Conservation (phyloP, 352 stramenopile genomes). For the Pythium insidiosum region DNA sequence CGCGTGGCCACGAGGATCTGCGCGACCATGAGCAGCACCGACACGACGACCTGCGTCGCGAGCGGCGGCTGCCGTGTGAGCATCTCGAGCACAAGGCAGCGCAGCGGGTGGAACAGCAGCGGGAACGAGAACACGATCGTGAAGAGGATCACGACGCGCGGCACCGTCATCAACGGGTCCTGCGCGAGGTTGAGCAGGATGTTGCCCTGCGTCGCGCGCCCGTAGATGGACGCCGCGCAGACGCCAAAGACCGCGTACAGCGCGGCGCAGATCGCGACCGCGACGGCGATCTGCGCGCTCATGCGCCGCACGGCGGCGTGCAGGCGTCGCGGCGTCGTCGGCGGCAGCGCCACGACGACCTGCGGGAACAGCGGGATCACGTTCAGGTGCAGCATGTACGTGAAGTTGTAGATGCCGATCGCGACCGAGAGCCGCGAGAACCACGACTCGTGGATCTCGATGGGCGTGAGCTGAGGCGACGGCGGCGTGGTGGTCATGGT, state of each 20-base stretch:
- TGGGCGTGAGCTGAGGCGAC: conserved; percentile 22
- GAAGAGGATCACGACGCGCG: conserved; percentile 52
- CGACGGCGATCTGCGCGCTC: conserved; percentile 34
- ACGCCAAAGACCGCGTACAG: conserved; percentile 62
- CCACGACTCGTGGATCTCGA: conserved; percentile 13
- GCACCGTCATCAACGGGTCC: conserved; percentile 61
- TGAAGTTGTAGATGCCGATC: conserved; percentile 80
- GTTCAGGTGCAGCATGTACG: conserved; percentile 78
- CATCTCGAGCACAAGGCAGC: conserved; percentile 57
- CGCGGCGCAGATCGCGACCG: conserved; percentile 32
- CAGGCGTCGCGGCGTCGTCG: not conserved
- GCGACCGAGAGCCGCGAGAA: conserved; percentile 49
- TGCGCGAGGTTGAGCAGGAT: conserved; percentile 71
- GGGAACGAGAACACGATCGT: conserved; percentile 75
- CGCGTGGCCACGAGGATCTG: conserved; percentile 14
- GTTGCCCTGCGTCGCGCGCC: conserved; percentile 48
- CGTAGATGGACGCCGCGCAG: conserved; percentile 54
- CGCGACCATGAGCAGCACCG: conserved; percentile 14
- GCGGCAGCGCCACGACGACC: conserved; percentile 25
- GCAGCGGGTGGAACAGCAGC: conserved; percentile 61
- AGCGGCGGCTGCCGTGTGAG: conserved; percentile 14
- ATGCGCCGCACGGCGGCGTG: conserved; percentile 23
- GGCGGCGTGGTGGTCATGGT: too few species aligned
- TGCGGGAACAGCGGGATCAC: conserved; percentile 64
- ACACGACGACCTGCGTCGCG: conserved; percentile 21